phyloP scores from a whole-genome alignment of 805 yeast species.

The Lachancea waltii region DNA sequence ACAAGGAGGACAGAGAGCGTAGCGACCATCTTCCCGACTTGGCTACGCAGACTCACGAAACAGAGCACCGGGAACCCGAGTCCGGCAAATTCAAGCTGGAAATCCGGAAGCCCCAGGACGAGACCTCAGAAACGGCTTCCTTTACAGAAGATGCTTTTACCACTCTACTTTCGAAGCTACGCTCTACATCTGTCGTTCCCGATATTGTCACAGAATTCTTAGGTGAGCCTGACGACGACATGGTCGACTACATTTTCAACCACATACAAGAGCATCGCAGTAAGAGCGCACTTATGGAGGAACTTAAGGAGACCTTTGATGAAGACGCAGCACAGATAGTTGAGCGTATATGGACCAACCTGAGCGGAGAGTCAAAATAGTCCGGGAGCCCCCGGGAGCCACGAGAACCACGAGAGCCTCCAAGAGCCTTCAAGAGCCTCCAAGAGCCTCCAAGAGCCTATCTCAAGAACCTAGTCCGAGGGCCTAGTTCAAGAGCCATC shows the following conservation, averaged over 20 bases:
- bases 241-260: slow-evolving; percentile 29
- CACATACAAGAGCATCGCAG: slow-evolving; percentile 23
- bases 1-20: slow-evolving; percentile 7
- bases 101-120: slow-evolving; percentile 15
- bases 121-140: neutral
- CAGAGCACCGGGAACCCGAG: slow-evolving; percentile 1
- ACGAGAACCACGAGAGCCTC: too few species aligned
- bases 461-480: too few species aligned
- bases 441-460: too few species aligned
- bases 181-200: slow-evolving; percentile 21
- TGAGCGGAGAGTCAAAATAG: too few species aligned
- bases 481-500: too few species aligned
- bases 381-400: neutral
- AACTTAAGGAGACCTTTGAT: slow-evolving; percentile 30
- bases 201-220: slow-evolving; percentile 29
- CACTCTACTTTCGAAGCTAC: slow-evolving; percentile 13
- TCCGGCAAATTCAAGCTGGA: slow-evolving; percentile 24
- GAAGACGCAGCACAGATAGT: slow-evolving; percentile 28
- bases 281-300: slow-evolving; percentile 20
- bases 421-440: too few species aligned
- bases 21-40: slow-evolving; percentile 7
- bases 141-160: slow-evolving; percentile 13
- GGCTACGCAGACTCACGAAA: neutral
- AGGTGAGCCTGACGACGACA: slow-evolving; percentile 30
- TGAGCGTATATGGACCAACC: slow-evolving; percentile 24